Evolutionary conservation across 805 yeast species (phyloP).

Genomic region (Priceomyces castillae): DNA sequence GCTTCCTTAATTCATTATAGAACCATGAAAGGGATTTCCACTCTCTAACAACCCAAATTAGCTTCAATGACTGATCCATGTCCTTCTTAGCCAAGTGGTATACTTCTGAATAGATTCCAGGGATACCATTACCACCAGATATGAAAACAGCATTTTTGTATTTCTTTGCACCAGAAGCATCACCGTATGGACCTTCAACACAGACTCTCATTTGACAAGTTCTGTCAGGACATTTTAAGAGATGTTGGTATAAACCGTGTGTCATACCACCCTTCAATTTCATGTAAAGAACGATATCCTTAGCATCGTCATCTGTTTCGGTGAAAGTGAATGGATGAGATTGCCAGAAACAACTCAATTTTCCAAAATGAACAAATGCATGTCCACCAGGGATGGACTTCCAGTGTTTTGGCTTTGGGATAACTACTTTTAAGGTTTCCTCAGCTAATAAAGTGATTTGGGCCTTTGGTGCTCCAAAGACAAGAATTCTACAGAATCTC

Average conservation of each 20-base stretch:
- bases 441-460: constrained; percentile 27
- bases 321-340: constrained; percentile 42
- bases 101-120: constrained; percentile 50
- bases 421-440: constrained; percentile 35
- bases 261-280: constrained; percentile 40
- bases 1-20: constrained; percentile 33
- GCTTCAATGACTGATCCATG: constrained; percentile 27
- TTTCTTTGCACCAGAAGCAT: constrained; percentile 43
- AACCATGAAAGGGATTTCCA: constrained; percentile 49
- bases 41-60: constrained; percentile 65
- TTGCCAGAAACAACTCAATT: constrained; percentile 39
- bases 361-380: constrained; percentile 37
- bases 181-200: constrained; percentile 73
- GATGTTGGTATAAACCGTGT: constrained; percentile 25
- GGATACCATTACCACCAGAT: constrained; percentile 77
- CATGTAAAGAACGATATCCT: constrained; percentile 27
- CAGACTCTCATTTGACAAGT: constrained; percentile 27
- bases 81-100: constrained; percentile 23
- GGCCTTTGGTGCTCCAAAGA: constrained; percentile 37
- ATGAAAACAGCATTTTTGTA: constrained; percentile 56
- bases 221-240: constrained; percentile 27
- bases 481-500: constrained; percentile 24
- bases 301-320: constrained; percentile 18
- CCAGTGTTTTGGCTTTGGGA: constrained; percentile 39
- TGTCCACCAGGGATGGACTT: constrained; percentile 39